Base-by-base conservation (phyloP, 2,329 filamentous ascomycete genomes). In the Apiospora pterosperma region DNA sequence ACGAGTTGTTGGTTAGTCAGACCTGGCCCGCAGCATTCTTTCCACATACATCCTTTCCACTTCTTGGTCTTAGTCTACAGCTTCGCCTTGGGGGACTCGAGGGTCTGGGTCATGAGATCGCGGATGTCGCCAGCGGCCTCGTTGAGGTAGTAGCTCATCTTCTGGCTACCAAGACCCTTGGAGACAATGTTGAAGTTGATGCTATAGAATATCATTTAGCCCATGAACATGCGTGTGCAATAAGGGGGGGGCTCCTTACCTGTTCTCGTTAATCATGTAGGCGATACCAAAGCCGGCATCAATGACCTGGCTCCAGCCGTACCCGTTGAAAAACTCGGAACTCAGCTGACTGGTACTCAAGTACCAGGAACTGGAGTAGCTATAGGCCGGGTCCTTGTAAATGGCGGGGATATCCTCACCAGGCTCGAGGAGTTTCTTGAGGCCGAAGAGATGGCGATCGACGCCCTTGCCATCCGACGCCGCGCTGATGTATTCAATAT, bases 251-350 rank as follows among this genome's bases (percentile, higher is more conserved):
- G 52, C 36, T 12, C 74, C 82, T 78, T 76, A 92, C 90, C 88
- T 94, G 79, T 97, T 97, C 85, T 98, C 95, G 77, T 99, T 99
- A 78, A 99, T 98, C 96, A 99, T 99, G 78, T 99, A 99, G 42
- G 96, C 96, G 75, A 99, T 97, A 69, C 96, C 96, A 80, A 96
- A 99, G 36, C 96, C 96, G 66, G 91, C 92, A 74, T 98, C 94
- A 63, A 98, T 91, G 62, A 99, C 96, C 82, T 99, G 95, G 76
- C 92, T 96, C 96, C 96, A 99, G 58, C 96, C 96, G 79, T 99
- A 99, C 28, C 96, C 96, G 77, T 99, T 99, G 81, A 98, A 99
- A 84, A 92, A 97, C 82, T 99, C 96, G 38, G 90, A 94, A 80
- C 91, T 96, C 76, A 99, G 82, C 82, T 99, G 96, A 67, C 89